A percentile compares a stretch with the other conserved stretches of the same genome.
Conservation (phyloP, 2,329 filamentous ascomycete species). For the Coniochaeta hoffmannii region DNA sequence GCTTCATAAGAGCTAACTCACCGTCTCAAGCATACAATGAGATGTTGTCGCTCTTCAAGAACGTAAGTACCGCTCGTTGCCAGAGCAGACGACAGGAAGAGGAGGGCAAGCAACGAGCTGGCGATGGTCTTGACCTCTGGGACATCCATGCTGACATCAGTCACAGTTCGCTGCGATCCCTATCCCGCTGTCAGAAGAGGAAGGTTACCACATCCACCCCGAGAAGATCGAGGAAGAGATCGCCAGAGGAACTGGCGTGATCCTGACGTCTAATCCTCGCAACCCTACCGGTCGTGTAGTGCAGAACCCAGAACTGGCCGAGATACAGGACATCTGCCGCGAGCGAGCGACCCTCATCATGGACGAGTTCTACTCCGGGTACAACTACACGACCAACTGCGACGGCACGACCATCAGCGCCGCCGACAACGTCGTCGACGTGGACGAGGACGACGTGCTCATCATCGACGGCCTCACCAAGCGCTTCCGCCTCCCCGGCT, state of each 20-base stretch:
- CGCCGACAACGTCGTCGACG: slow-evolving; percentile 83
- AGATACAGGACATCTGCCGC: slow-evolving; percentile 90
- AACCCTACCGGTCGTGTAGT: slow-evolving; percentile 91
- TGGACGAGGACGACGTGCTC: slow-evolving; percentile 83
- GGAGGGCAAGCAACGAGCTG: too few species aligned
- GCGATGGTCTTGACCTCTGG: too few species aligned
- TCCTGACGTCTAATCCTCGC: slow-evolving; percentile 89
- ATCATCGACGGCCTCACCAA: slow-evolving; percentile 96
- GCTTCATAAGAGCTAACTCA: neutral
- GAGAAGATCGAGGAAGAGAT: slow-evolving; percentile 92
- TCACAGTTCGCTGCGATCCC: slow-evolving; percentile 74
- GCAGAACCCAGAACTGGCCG: slow-evolving; percentile 72
- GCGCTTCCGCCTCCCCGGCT: slow-evolving; percentile 90
- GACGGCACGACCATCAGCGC: slow-evolving; percentile 85
- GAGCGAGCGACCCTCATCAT: slow-evolving; percentile 86
- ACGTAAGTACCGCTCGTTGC: slow-evolving; percentile 40
- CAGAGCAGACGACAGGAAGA: neutral
- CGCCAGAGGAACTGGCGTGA: slow-evolving; percentile 75
- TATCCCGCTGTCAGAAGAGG: slow-evolving; percentile 73
- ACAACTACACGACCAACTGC: slow-evolving; percentile 91
- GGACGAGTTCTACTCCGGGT: slow-evolving; percentile 94
- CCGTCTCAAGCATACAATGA: slow-evolving; percentile 88
- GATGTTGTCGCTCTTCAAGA: slow-evolving; percentile 92
- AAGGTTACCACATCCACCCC: slow-evolving; percentile 88
- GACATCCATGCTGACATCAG: slow-evolving; percentile 6